phyloP scores from a whole-genome alignment of 106 monocot genomes.

The Phalaenopsis aphrodite region DNA sequence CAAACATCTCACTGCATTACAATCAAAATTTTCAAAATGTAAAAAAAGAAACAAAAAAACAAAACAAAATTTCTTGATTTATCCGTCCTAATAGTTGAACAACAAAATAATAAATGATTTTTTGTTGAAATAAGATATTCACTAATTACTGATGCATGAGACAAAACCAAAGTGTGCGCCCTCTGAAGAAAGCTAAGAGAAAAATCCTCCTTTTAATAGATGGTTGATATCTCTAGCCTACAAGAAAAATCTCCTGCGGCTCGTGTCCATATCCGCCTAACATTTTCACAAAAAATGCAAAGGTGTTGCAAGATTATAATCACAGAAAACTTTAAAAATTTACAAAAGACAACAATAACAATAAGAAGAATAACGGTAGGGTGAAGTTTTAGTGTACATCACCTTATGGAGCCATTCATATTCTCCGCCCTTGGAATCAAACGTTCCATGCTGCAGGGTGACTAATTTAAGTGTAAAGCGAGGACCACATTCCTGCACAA shows the following conservation, averaged over 20 bases:
- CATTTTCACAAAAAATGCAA: neutral
- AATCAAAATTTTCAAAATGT: too few relatives aligned
- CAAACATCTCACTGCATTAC: too few relatives aligned
- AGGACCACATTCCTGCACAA: constrained; percentile 87
- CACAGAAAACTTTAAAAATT: neutral
- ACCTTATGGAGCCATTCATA: constrained; percentile 99
- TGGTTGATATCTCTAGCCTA: neutral
- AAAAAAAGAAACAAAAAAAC: too few relatives aligned
- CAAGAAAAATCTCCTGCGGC: constrained; percentile 80
- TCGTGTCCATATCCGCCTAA: constrained; percentile 84
- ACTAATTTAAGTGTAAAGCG: constrained; percentile 85
- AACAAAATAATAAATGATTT: neutral
- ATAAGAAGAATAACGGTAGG: too few relatives aligned
- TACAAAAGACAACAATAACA: neutral
- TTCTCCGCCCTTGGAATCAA: constrained; percentile 91
- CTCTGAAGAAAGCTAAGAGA: neutral
- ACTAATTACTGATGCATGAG: too few relatives aligned
- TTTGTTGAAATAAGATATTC: neutral
- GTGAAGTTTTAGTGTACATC: constrained; percentile 24
- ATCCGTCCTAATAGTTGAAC: neutral
- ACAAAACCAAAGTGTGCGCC: too few relatives aligned
- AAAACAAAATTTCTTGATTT: neutral
- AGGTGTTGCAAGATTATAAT: too few relatives aligned
- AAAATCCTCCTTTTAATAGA: neutral
- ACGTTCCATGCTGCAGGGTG: constrained; percentile 87